Conservation (phyloP, 2,329 filamentous ascomycete genomes). For the Cryphonectria nitschkei region DNA sequence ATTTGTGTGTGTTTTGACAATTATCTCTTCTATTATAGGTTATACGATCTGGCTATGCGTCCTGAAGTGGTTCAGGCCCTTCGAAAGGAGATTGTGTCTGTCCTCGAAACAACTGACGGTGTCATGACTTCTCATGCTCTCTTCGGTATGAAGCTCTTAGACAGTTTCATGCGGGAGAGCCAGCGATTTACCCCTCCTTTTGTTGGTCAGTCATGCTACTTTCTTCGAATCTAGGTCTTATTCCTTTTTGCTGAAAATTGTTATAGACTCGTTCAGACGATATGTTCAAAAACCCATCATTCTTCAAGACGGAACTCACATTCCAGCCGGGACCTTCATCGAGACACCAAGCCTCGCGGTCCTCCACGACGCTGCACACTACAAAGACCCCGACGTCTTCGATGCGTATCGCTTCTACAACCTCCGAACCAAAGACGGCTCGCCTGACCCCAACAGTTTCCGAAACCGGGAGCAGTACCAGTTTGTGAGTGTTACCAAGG, state of each 20-base stretch:
- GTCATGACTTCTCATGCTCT: conserved; percentile 29
- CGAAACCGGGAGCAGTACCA: conserved; percentile 41
- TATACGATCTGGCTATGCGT: conserved; percentile 52
- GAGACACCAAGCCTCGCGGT: conserved; percentile 42
- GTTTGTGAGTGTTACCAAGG: conserved; percentile 39
- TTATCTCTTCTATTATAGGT: background rate
- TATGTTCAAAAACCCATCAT: conserved; percentile 52
- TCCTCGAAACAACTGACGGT: conserved; percentile 37
- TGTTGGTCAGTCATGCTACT: conserved; percentile 37
- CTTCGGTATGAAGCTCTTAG: conserved; percentile 30
- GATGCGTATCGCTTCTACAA: conserved; percentile 42
- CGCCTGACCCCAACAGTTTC: conserved; percentile 33
- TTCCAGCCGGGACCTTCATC: conserved; percentile 43
- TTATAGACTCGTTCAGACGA: conserved; percentile 47
- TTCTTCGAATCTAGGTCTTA: background rate
- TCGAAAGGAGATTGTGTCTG: conserved; percentile 49
- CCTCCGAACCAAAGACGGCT: conserved; percentile 33
- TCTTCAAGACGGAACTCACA: conserved; percentile 53
- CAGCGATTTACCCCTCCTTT: conserved; percentile 26
- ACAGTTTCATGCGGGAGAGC: conserved; percentile 29
- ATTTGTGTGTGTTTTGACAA: background rate
- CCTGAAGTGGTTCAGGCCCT: conserved; percentile 54
- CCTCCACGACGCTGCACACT: conserved; percentile 40
- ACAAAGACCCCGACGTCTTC: conserved; percentile 39
- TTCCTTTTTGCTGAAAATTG: background rate